These are phyloP conservation scores for Termitomyces sp. DNA, from an alignment of 768 basidiomycete species.

Conservation along the genomic window DNA sequence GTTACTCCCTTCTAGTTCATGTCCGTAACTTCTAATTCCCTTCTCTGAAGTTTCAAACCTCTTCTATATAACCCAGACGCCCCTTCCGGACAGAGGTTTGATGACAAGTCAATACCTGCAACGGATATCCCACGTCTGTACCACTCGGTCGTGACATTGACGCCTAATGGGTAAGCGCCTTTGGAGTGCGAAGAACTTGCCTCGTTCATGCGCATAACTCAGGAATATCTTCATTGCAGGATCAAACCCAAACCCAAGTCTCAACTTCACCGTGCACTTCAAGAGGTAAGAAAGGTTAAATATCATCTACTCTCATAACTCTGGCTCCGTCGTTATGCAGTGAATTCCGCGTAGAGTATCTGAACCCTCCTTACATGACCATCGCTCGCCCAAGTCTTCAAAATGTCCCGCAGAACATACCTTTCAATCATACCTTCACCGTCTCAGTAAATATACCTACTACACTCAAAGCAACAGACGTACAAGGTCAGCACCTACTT, in stretches of 20 bases:
- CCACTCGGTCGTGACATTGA: slow-evolving; percentile 54
- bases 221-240: slow-evolving; percentile 29
- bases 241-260: slow-evolving; percentile 37
- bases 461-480: slow-evolving; percentile 16
- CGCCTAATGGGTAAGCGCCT: slow-evolving; percentile 44
- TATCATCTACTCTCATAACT: slow-evolving; percentile 14
- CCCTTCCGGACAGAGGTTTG: slow-evolving; percentile 37
- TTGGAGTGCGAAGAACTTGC: slow-evolving; percentile 17
- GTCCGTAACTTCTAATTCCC: not conserved
- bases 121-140: slow-evolving; percentile 50
- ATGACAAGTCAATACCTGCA: slow-evolving; percentile 39
- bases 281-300: not conserved
- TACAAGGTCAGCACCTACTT: slow-evolving; percentile 20
- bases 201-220: not conserved
- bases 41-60: slow-evolving; percentile 31
- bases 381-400: slow-evolving; percentile 26
- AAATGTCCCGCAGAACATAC: slow-evolving; percentile 29
- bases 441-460: slow-evolving; percentile 26
- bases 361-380: slow-evolving; percentile 37
- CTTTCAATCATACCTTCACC: slow-evolving; percentile 30
- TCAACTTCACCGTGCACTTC: not conserved
- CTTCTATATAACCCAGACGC: slow-evolving; percentile 43
- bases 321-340: slow-evolving; percentile 13
- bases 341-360: slow-evolving; percentile 38
- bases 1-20: not conserved